Conservation (phyloP, 495 filamentous ascomycete species). For the Rusavskia elegans region DNA sequence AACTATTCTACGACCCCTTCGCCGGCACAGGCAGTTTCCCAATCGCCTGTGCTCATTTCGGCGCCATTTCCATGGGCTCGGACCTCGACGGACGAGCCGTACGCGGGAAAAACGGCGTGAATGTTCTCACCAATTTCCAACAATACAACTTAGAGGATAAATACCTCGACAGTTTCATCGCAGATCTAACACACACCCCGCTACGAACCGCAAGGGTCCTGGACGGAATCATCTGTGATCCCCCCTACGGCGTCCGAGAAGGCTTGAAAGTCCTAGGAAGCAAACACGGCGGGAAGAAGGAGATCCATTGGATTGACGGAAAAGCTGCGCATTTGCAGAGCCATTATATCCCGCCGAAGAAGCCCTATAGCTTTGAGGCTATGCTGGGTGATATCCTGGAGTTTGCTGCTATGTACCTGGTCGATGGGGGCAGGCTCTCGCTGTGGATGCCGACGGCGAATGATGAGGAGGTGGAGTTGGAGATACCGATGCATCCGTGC, state of each 20-base stretch:
- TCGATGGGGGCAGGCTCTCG: slow-evolving; percentile 64
- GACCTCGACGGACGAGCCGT: slow-evolving; percentile 89
- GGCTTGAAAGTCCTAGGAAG: slow-evolving; percentile 75
- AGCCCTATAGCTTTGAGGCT: slow-evolving; percentile 76
- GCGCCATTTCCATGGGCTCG: slow-evolving; percentile 60
- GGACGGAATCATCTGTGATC: slow-evolving; percentile 92
- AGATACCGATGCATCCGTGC: slow-evolving; percentile 60
- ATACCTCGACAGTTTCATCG: slow-evolving; percentile 62
- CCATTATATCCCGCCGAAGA: slow-evolving; percentile 77
- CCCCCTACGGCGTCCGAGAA: slow-evolving; percentile 93
- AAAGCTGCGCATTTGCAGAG: slow-evolving; percentile 52
- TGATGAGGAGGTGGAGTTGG: slow-evolving; percentile 55
- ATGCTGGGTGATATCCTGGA: slow-evolving; percentile 80
- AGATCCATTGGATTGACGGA: slow-evolving; percentile 53
- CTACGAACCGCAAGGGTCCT: slow-evolving; percentile 43
- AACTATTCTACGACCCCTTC: slow-evolving; percentile 83
- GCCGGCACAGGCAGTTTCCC: slow-evolving; percentile 87
- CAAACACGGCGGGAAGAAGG: slow-evolving; percentile 44
- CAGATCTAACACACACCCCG: slow-evolving; percentile 82
- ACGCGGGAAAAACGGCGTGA: slow-evolving; percentile 45
- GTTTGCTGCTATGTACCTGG: slow-evolving; percentile 63
- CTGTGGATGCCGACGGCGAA: slow-evolving; percentile 98
- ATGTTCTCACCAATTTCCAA: slow-evolving; percentile 58
- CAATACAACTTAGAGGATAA: slow-evolving; percentile 57
- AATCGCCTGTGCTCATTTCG: slow-evolving; percentile 77